Conservation (phyloP, 441 rosid genomes). For the Bruguiera hainesii region DNA sequence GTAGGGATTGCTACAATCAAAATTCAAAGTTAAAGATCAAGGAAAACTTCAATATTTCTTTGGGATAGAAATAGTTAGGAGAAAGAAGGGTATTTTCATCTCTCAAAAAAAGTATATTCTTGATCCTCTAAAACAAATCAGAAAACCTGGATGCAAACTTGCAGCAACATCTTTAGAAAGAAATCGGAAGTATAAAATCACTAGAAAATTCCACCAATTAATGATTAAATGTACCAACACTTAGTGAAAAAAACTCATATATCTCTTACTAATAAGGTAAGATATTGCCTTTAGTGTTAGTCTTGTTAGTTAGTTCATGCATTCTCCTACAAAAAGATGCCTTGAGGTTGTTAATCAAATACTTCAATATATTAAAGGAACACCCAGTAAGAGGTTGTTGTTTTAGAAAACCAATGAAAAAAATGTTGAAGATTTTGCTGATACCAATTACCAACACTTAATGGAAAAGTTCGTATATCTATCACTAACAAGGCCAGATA, state of each 20-base stretch:
- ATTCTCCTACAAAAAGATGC: too few relatives aligned
- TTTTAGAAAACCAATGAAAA: too few relatives aligned
- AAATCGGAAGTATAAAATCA: not conserved
- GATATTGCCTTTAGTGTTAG: too few relatives aligned
- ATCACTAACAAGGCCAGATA: not conserved
- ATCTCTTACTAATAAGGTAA: not conserved
- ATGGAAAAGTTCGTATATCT: too few relatives aligned
- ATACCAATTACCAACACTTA: too few relatives aligned
- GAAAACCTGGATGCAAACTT: not conserved
- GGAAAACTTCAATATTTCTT: not conserved
- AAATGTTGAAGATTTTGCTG: too few relatives aligned
- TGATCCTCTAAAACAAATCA: not conserved
- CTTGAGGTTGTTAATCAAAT: too few relatives aligned
- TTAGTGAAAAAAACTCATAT: not conserved
- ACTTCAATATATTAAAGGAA: too few relatives aligned
- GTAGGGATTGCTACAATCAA: not conserved
- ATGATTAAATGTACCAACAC: not conserved
- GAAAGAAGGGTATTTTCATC: not conserved
- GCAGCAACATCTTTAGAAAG: not conserved
- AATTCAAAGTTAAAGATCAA: not conserved
- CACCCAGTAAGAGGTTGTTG: too few relatives aligned
- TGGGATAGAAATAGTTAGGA: not conserved
- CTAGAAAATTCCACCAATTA: not conserved
- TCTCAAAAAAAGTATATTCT: not conserved
- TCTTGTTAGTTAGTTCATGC: too few relatives aligned